Conservation (phyloP, 805 yeast genomes). For the Suhomyces vadensis region DNA sequence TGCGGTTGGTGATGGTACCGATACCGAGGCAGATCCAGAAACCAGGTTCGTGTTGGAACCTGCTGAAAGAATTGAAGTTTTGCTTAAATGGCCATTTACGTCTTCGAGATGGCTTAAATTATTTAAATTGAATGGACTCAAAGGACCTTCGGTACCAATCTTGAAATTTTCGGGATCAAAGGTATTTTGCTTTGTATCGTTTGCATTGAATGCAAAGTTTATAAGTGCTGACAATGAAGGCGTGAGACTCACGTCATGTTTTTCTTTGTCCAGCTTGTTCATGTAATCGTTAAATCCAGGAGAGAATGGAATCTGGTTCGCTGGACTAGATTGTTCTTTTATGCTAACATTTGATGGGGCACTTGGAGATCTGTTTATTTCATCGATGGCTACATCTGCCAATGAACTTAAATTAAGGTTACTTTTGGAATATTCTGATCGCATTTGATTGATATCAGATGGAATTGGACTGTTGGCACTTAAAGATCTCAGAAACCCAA, state of each 20-base stretch:
- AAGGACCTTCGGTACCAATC: slow-evolving; percentile 21
- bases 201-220: slow-evolving; percentile 32
- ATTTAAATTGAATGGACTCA: slow-evolving; percentile 27
- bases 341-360: background rate
- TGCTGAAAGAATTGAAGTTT: background rate
- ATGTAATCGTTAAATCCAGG: slow-evolving; percentile 15
- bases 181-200: slow-evolving; percentile 15
- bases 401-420: slow-evolving; percentile 25
- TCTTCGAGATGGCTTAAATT: background rate
- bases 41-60: background rate
- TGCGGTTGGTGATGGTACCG: background rate
- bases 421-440: slow-evolving; percentile 14
- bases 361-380: slow-evolving; percentile 17
- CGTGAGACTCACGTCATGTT: slow-evolving; percentile 27
- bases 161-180: slow-evolving; percentile 16
- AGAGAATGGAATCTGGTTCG: slow-evolving; percentile 12
- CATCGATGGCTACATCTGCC: slow-evolving; percentile 39
- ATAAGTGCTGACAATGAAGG: slow-evolving; percentile 42
- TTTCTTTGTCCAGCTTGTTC: background rate
- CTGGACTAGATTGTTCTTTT: slow-evolving; percentile 3
- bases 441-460: slow-evolving; percentile 13
- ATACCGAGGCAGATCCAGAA: background rate
- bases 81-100: background rate
- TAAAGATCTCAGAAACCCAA: slow-evolving; percentile 16
- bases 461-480: slow-evolving; percentile 17